A percentile compares a stretch with the other conserved stretches of the same genome.
phyloP scores from a whole-genome alignment of 2,329 filamentous ascomycete species.

The Paracoccidioides brasiliensis region DNA sequence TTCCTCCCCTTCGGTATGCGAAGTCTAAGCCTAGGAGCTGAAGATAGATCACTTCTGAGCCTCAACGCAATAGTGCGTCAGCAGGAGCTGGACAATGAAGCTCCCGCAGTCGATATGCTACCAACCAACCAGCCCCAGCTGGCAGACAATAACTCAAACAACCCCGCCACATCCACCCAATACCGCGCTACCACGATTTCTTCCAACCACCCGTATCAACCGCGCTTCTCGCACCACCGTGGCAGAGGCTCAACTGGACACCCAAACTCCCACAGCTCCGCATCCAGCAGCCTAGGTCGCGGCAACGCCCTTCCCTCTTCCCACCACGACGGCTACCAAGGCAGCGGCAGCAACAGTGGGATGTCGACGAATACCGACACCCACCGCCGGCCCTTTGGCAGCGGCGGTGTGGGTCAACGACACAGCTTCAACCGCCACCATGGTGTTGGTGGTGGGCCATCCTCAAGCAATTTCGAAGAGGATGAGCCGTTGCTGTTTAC shows the following conservation, averaged over 20 bases:
- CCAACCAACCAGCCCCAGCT: slow-evolving; percentile 12
- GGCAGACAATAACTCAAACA: slow-evolving; percentile 1
- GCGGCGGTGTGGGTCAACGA: slow-evolving; percentile 14
- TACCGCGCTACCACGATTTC: slow-evolving; percentile 17
- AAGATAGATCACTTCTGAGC: slow-evolving; percentile 23
- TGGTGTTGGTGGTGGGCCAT: slow-evolving; percentile 13
- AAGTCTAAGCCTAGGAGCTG: slow-evolving; percentile 35
- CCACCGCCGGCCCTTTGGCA: slow-evolving; percentile 20
- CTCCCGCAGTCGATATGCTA: slow-evolving; percentile 12
- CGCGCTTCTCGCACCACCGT: slow-evolving; percentile 25
- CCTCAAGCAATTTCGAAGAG: slow-evolving; percentile 23
- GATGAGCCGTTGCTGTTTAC: slow-evolving; percentile 34
- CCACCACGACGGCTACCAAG: slow-evolving; percentile 22
- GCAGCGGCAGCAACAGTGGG: slow-evolving; percentile 29
- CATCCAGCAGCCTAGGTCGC: slow-evolving; percentile 28
- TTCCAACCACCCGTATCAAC: slow-evolving; percentile 25
- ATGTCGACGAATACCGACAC: slow-evolving; percentile 21
- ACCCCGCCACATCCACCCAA: slow-evolving; percentile 14
- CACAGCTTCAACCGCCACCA: slow-evolving; percentile 22
- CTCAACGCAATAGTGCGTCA: slow-evolving; percentile 23
- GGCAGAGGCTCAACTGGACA: slow-evolving; percentile 27
- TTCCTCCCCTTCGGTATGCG: slow-evolving; percentile 34
- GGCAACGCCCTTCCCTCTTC: slow-evolving; percentile 20
- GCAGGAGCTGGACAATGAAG: slow-evolving; percentile 19
- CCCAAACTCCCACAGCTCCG: slow-evolving; percentile 27